Evolutionary conservation across 73 alveolate species (phyloP).

Genomic region (Paramecium sexaurelia): DNA sequence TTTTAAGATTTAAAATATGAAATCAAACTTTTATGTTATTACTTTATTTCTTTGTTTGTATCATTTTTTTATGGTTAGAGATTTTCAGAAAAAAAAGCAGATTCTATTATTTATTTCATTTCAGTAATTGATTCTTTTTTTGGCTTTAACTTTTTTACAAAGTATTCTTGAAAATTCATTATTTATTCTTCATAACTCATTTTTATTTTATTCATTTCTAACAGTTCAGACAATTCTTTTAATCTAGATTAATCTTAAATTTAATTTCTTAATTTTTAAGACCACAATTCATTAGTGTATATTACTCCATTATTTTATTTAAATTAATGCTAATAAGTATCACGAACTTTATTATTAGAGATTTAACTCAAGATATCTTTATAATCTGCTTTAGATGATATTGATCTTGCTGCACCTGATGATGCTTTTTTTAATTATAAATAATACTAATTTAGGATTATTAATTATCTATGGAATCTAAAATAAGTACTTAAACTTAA

Average conservation of each 20-base stretch:
- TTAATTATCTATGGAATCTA: background rate
- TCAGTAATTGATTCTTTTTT: conserved; percentile 13
- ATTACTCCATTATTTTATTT: background rate
- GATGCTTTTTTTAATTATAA: conserved; percentile 23
- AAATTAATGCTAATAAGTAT: background rate
- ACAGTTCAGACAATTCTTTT: conserved; percentile 31
- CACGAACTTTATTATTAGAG: background rate
- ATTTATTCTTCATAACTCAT: conserved; percentile 40
- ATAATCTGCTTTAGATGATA: conserved; percentile 33
- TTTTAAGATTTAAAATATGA: background rate
- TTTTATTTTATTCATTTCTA: conserved; percentile 43
- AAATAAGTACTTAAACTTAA: conserved; percentile 10
- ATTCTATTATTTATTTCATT: background rate
- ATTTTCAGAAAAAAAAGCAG: conserved; percentile 22
- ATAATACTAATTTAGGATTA: conserved; percentile 47
- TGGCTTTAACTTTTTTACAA: background rate
- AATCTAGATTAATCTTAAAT: conserved; percentile 36
- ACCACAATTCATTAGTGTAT: conserved; percentile 30
- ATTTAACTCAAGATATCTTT: conserved; percentile 8
- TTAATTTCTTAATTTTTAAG: background rate
- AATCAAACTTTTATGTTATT: background rate
- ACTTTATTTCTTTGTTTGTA: background rate
- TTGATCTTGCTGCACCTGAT: background rate
- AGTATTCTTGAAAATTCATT: background rate
- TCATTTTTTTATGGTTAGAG: background rate